Evolutionary conservation across 306 rosid genomes (phyloP).

Genomic region (Coriaria nepalensis): DNA sequence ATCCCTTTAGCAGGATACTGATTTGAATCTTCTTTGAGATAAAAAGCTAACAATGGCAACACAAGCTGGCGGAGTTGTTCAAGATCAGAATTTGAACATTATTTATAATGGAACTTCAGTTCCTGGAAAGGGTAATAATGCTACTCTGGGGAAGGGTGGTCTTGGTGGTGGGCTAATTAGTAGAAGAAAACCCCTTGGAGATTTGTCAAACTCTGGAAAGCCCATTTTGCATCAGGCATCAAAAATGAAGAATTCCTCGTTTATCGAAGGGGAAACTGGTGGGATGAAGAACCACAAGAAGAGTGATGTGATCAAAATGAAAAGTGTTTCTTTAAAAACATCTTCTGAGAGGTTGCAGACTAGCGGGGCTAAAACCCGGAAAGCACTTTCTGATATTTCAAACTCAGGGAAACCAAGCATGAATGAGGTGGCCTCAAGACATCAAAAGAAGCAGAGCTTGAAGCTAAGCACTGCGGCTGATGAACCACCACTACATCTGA

Average conservation of each 20-base stretch:
- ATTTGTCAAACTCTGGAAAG: conserved; percentile 27
- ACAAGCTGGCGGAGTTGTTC: too few species aligned
- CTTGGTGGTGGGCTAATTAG: conserved; percentile 6
- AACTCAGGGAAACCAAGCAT: conserved; percentile 28
- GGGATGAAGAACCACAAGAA: conserved; percentile 14
- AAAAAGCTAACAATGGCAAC: too few species aligned
- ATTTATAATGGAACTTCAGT: too few species aligned
- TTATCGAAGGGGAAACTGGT: conserved; percentile 18
- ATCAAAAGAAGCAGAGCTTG: conserved; percentile 16
- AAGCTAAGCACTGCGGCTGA: conserved; percentile 21
- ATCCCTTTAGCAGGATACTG: too few species aligned
- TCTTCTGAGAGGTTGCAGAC: conserved; percentile 28
- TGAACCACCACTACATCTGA: conserved; percentile 16
- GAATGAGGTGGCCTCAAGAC: conserved; percentile 8
- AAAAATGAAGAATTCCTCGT: conserved; percentile 17
- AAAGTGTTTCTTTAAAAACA: conserved; percentile 14
- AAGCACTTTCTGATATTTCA: conserved; percentile 51
- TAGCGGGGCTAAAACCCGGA: conserved; percentile 20
- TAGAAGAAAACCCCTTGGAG: conserved; percentile 56
- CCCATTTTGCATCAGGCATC: conserved; percentile 17
- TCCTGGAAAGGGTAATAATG: too few species aligned
- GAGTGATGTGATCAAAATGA: conserved; percentile 18
- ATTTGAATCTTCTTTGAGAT: too few species aligned
- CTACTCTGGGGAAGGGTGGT: conserved; percentile 21
- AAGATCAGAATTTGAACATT: too few species aligned